phyloP scores from a whole-genome alignment of 169 alveolate genomes.

The Plasmodium sp. region DNA sequence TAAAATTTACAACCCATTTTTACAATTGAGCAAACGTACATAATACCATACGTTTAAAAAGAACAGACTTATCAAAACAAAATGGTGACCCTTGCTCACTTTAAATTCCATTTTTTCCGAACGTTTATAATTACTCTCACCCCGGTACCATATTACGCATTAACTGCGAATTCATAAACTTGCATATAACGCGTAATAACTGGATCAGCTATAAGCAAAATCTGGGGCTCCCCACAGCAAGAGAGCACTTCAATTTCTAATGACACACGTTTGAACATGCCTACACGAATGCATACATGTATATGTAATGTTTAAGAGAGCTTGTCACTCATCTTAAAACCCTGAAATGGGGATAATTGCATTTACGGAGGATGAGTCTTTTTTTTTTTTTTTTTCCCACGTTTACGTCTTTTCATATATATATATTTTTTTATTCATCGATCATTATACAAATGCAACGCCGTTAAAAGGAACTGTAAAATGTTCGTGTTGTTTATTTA shows the following conservation, averaged over 20 bases:
- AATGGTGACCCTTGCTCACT: not conserved
- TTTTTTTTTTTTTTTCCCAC: not conserved
- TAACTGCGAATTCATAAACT: not conserved
- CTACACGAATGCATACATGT: not conserved
- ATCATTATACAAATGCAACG: not conserved
- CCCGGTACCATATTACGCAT: not conserved
- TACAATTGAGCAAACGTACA: not conserved
- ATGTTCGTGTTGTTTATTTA: not conserved
- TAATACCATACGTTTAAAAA: not conserved
- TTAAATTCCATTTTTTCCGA: not conserved
- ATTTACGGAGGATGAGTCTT: not conserved
- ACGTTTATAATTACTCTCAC: not conserved
- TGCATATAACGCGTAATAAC: not conserved
- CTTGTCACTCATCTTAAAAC: not conserved
- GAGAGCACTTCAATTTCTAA: not conserved
- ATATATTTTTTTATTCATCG: not conserved
- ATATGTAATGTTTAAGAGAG: not conserved
- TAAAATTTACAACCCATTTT: not conserved
- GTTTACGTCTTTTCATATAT: not conserved
- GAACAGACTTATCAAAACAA: not conserved
- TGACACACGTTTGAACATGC: not conserved
- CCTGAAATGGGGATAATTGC: not conserved
- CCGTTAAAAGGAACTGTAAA: not conserved
- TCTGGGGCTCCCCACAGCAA: not conserved
- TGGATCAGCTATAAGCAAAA: not conserved